Conservation (phyloP, 768 basidiomycete species). For the Lepiota subincarnata region DNA sequence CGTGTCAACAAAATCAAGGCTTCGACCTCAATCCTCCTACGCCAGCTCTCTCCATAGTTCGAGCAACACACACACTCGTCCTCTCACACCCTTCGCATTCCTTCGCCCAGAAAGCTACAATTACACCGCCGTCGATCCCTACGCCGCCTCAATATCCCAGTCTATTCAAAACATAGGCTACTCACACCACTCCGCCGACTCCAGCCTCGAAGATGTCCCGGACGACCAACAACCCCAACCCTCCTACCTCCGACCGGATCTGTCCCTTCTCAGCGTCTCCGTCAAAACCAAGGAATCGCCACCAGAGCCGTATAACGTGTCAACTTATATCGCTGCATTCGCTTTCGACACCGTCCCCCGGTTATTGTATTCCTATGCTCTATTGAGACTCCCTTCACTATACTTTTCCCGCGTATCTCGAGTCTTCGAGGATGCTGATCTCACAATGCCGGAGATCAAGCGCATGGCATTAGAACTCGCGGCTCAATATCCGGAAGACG, state of each 20-base stretch:
- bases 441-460: constrained; percentile 53
- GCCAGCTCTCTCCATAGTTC: background rate
- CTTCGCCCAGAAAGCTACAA: background rate
- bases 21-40: background rate
- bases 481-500: constrained; percentile 4
- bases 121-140: constrained; percentile 5
- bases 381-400: constrained; percentile 57
- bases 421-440: constrained; percentile 61
- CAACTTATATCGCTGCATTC: constrained; percentile 18
- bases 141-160: constrained; percentile 2
- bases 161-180: constrained; percentile 2
- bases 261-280: background rate
- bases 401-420: constrained; percentile 65
- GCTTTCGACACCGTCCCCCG: constrained; percentile 25
- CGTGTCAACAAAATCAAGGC: background rate
- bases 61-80: background rate
- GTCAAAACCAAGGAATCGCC: background rate
- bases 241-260: background rate
- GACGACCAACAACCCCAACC: background rate
- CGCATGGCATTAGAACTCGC: constrained; percentile 27
- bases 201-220: constrained; percentile 3
- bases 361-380: constrained; percentile 29
- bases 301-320: background rate
- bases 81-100: background rate
- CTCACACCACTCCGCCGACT: background rate